Percentiles rank a stretch among this genome's conserved stretches.
Conservation (phyloP, 306 rosid genomes). For the Gynostemma pentaphyllum region DNA sequence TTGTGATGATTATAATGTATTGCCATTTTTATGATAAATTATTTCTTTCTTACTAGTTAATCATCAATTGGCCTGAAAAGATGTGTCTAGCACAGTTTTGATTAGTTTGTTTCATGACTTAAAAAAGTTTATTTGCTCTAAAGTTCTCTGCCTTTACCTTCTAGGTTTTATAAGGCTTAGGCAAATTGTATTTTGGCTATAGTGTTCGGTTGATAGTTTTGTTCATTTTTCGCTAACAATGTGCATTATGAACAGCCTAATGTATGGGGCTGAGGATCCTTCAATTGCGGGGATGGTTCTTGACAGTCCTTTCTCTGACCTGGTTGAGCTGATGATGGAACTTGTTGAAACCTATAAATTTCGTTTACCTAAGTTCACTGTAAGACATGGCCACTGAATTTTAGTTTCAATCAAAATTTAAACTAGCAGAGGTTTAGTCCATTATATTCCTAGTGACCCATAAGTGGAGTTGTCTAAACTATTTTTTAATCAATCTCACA, state of each 20-base stretch:
- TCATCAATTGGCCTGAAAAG: no score
- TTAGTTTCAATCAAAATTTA: not conserved
- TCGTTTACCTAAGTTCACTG: constrained; percentile 89
- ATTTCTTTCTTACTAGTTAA: no score
- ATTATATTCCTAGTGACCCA: not conserved
- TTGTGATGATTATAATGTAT: no score
- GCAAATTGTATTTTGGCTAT: not conserved
- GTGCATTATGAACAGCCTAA: constrained; percentile 50
- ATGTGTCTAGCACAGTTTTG: not conserved
- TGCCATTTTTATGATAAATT: no score
- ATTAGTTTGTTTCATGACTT: not conserved
- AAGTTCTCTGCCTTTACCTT: not conserved
- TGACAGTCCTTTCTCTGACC: constrained; percentile 92
- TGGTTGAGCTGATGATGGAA: constrained; percentile 98
- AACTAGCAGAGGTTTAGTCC: not conserved
- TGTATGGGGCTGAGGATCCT: constrained; percentile 98
- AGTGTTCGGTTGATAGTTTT: not conserved
- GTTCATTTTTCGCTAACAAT: constrained; percentile 26
- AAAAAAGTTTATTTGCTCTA: not conserved
- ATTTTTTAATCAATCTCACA: not conserved
- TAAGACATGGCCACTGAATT: constrained; percentile 27
- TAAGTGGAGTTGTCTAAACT: not conserved
- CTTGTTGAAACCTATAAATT: constrained; percentile 73
- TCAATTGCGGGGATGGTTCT: constrained; percentile 96
- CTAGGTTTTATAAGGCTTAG: not conserved